phyloP scores from a whole-genome alignment of 2,329 filamentous ascomycete species.

The Colletotrichum ledebouriae region DNA sequence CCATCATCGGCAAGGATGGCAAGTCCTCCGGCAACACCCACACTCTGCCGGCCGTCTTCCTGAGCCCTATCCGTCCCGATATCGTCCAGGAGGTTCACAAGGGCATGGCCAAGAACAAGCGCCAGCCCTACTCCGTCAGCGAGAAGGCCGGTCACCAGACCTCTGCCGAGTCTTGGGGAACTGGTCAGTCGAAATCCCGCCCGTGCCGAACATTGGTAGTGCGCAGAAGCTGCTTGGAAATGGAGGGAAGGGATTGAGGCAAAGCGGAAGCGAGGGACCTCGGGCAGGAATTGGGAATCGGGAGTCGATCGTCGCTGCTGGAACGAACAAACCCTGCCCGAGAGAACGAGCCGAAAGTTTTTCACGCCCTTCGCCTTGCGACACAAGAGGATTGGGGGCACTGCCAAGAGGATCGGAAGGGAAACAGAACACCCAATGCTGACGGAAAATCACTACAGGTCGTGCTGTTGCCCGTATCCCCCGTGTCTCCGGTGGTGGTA shows the following conservation, averaged over 20 bases:
- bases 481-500: constrained; percentile 99
- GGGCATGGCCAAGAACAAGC: constrained; percentile 99
- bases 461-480: constrained; percentile 99
- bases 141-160: constrained; percentile 99
- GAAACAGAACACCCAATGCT: constrained; percentile 25
- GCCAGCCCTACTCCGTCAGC: constrained; percentile 99
- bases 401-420: neutral
- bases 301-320: constrained; percentile 12
- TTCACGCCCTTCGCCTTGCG: neutral
- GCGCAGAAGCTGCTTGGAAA: constrained; percentile 7
- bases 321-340: constrained; percentile 12
- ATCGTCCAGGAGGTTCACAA: constrained; percentile 99
- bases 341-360: constrained; percentile 23
- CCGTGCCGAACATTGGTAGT: constrained; percentile 7
- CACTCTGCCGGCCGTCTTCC: constrained; percentile 97
- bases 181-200: constrained; percentile 75
- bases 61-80: constrained; percentile 96
- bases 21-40: constrained; percentile 89
- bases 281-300: constrained; percentile 25
- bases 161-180: constrained; percentile 99
- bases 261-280: constrained; percentile 26
- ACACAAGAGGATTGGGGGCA: neutral
- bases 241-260: neutral
- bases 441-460: constrained; percentile 66
- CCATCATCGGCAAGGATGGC: constrained; percentile 97